Evolutionary conservation across 495 filamentous ascomycete genomes (phyloP), one percentile per base, ranked within the genome.

Genomic region (Thermochaetoides thermophila): DNA sequence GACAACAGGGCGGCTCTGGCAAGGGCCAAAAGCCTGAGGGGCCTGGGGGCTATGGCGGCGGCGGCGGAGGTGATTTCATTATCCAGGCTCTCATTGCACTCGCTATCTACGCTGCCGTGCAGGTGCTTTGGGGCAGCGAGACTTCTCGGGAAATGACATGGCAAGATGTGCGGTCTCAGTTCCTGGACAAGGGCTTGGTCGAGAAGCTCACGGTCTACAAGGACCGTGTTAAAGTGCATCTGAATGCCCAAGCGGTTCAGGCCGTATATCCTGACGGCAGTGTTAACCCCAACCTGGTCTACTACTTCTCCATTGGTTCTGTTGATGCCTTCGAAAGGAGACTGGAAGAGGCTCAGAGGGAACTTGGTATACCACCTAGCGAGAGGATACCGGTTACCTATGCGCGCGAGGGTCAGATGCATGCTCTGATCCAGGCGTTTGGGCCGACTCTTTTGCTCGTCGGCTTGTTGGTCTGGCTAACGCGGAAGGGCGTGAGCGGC

Each of bases 291-390:
- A 69, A 73, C 31, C 81, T 86, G 59, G 66, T 73, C 56, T 94
- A 94, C 56, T 89, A 84, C 56, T 97, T 96, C 67, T 85, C 72
- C 37, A 93, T 97, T 46, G 89, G 89, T 28, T 94, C 85, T 12
- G 73, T 93, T 27, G 87, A 96, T 27, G 76, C 79, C 24, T 96
- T 96, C 46, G 89, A 97, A 60, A 68, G 76, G 42, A 74, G 71
- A 45, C 53, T 97, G 8, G 89, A 96, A 33, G 72, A 82, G 25
- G 85, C 85, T 13, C 89, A 97, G 53, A 56, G 73, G 15, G 81
- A 92, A 50, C 67, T 97, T 10, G 75, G 70, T 11, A 92, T 97
- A 26, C 87, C 89, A 0, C 66, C 66, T 32, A 58, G 68, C 12
- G 82, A 97, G 49, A 72, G 89, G 21, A 94, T 97, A 50, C 89